Evolutionary conservation across 2,329 filamentous ascomycete genomes (phyloP), one percentile per base, ranked within the genome.

Genomic region (Penicillium sp.): DNA sequence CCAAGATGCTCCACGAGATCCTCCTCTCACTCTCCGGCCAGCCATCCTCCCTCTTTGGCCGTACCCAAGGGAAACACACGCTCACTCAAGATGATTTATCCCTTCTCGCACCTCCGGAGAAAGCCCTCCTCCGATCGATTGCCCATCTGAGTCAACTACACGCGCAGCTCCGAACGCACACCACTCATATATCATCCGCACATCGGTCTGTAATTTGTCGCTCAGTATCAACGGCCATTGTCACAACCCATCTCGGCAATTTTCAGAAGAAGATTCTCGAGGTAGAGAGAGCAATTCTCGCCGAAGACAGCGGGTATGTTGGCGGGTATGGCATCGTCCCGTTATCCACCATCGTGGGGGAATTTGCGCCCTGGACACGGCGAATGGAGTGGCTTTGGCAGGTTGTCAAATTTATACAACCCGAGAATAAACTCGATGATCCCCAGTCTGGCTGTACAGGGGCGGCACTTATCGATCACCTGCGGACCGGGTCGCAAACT

Each of bases 11-110:
- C 76, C 95, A 98, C 85, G 95, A 99, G 83, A 92, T 99, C 80
- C 87, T 98, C 77, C 89, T 99, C 77, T 94, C 93, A 76, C 88
- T 98, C 77, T 96, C 93, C 70, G 94, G 95, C 67, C 91, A 98
- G 79, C 89, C 91, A 64, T 97, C 94, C 65, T 89, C 92, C 66
- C 86, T 98, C 73, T 90, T 97, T 79, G 84, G 85, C 74, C 64
- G 77, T 68, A 71, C 77, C 69, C 76, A 81, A 68, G 69, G 80
- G 79, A 64, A 73, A 79, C 71, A 76, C 69, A 74, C 80, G 68
- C 73, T 83, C 71, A 75, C 89, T 76, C 73, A 75, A 60, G 66
- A 78, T 63, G 74, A 79, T 60, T 78, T 81, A 60, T 75, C 80
- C 31, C 75, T 85, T 54, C 78, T 87, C 35, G 91, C 92, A 47